Evolutionary conservation across 225 moss, liverwort and hornwort genomes (phyloP).

Genomic region (Rhytidiadelphus loreus): DNA sequence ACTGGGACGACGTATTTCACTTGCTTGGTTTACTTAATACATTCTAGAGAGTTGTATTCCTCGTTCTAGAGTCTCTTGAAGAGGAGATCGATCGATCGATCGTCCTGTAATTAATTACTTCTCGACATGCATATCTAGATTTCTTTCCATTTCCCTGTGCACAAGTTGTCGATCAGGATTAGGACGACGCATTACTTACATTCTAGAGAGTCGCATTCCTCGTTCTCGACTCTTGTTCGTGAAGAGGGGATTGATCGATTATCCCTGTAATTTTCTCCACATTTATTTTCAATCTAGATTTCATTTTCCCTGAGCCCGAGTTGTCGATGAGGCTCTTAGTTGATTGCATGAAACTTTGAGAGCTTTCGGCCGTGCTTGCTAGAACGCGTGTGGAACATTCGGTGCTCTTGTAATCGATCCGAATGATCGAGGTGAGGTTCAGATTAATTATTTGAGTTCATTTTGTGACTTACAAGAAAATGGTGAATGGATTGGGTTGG

Average conservation of each 20-base stretch:
- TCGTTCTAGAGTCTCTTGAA: not conserved
- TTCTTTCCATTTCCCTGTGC: not conserved
- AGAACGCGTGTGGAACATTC: not conserved
- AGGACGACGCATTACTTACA: not conserved
- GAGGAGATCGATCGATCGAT: not conserved
- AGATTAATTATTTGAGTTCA: no score
- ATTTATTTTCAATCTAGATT: not conserved
- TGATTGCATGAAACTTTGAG: not conserved
- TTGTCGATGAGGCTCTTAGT: not conserved
- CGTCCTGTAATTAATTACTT: not conserved
- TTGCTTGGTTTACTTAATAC: not conserved
- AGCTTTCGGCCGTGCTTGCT: not conserved
- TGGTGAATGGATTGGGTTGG: not conserved
- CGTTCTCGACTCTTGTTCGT: not conserved
- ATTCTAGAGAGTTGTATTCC: not conserved
- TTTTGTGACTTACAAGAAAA: not conserved
- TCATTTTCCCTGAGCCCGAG: no score
- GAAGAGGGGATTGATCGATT: not conserved
- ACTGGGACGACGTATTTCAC: not conserved
- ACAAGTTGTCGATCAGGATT: not conserved
- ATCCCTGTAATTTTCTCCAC: not conserved
- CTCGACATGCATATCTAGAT: no score
- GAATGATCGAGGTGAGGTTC: not conserved
- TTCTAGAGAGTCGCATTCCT: not conserved
- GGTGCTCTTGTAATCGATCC: not conserved